Percentiles rank a stretch among this genome's conserved stretches.
phyloP scores from a whole-genome alignment of 23 red algal genomes.

The Gracilariopsis chorda region DNA sequence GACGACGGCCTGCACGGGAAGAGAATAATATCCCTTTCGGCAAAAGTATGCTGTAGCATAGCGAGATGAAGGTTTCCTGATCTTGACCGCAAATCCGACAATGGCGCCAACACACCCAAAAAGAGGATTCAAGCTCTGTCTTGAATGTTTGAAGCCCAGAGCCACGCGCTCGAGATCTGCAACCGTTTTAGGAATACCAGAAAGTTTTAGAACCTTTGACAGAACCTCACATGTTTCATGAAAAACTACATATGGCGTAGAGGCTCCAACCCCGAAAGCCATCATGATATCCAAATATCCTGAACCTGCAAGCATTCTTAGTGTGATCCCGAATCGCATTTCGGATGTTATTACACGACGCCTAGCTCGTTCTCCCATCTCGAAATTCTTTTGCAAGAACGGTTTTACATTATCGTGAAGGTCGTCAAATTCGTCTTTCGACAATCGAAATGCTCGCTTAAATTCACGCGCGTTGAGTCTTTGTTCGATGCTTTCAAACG shows the following conservation, averaged over 20 bases:
- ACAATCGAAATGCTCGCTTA: neutral
- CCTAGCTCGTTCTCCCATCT: neutral
- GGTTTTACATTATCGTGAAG: neutral
- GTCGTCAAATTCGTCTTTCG: neutral
- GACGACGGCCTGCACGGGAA: neutral
- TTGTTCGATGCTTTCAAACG: neutral
- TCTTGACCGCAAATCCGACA: neutral
- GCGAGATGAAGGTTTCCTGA: neutral
- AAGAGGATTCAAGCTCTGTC: neutral
- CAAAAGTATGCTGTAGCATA: neutral
- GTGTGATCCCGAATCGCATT: neutral
- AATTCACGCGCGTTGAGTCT: neutral
- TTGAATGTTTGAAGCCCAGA: neutral
- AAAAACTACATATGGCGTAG: slow-evolving; percentile 8
- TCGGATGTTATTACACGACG: neutral
- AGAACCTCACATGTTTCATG: neutral
- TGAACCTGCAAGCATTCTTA: neutral
- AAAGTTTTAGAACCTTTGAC: neutral
- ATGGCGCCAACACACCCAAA: neutral
- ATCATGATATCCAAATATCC: neutral
- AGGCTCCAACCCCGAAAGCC: neutral
- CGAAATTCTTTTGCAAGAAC: neutral
- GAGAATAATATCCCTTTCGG: neutral
- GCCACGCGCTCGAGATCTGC: neutral
- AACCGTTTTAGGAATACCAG: neutral